Evolutionary conservation across 176 grass and related monocot species (phyloP), one percentile per base, ranked within the genome.

Genomic region (Phyllostachys edulis): DNA sequence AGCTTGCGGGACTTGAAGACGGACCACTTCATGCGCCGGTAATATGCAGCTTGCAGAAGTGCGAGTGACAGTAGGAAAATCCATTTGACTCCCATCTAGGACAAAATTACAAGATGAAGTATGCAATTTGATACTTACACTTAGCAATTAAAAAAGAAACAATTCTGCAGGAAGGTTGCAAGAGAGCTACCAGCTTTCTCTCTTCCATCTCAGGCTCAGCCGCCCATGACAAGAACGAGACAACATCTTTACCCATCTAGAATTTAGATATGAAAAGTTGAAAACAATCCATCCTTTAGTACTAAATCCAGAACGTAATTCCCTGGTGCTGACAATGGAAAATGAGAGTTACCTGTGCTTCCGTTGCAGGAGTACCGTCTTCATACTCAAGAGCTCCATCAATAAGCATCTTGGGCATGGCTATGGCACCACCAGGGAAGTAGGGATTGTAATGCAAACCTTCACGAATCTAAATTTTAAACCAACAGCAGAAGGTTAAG

Each of bases 141-240:
- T 44, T 77, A 24, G 26, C 7, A 38, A 24, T 26, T 67, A 14
- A 5, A 72, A 64, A 64, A 39, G 20, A 50, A 77, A 67, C 7
- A 40, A 15, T 8, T 78, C 0, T 29, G 3, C 27, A 44, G 32
- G 40, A 11, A 42, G 57, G 2, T 60, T 77, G 8, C 11, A 54
- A 54, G 5, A 44, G 16, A 20, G 56, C 89, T 96, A 99, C 96
- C 85, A 99, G 89, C 86, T 99, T 99, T 65, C 96, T 90, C 83
- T 99, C 96, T 86, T 99, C 96, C 96, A 99, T 99, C 85, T 99
- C 96, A 76, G 96, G 96, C 77, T 99, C 96, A 63, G 96, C 96
- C 73, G 96, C 96, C 96, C 96, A 99, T 0, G 96, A 92, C 72
- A 99, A 87, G 88, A 99, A 99, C 29, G 91, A 81, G 16, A 99